Percentiles rank a stretch among this genome's conserved stretches.
Evolutionary conservation across 441 rosid genomes (phyloP).

Genomic region (Corymbia calophylla): DNA sequence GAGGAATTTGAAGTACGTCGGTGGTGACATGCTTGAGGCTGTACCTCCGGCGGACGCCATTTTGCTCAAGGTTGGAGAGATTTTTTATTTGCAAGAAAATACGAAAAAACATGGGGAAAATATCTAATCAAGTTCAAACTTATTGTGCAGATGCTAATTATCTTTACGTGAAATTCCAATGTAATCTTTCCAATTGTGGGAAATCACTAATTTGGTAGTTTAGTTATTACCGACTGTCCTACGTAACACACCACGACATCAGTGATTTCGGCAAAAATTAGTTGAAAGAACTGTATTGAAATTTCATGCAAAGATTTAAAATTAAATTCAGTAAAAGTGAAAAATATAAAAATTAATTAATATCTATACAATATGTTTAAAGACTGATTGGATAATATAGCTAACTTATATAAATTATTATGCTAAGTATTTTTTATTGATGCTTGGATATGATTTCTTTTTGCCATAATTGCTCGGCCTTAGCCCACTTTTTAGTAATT

Average conservation of each 20-base stretch:
- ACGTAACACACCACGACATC: no score
- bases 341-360: no score
- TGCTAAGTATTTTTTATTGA: not conserved
- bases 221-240: fast-evolving
- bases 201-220: fast-evolving
- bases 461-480: not conserved
- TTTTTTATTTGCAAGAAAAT: not conserved
- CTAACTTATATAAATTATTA: not conserved
- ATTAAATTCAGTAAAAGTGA: not conserved
- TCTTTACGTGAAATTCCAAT: not conserved
- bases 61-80: not conserved
- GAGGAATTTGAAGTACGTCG: not conserved
- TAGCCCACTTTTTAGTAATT: not conserved
- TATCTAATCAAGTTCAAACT: not conserved
- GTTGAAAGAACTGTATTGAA: fast-evolving
- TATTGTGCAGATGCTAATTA: no score
- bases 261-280: no score
- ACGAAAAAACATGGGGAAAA: not conserved
- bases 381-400: no score
- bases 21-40: not conserved
- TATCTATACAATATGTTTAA: no score
- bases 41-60: not conserved
- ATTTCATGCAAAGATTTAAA: no score
- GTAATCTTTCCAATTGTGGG: no score
- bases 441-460: not conserved